phyloP scores from a whole-genome alignment of 2,329 filamentous ascomycete genomes.

The Teratosphaeriaceae sp. region DNA sequence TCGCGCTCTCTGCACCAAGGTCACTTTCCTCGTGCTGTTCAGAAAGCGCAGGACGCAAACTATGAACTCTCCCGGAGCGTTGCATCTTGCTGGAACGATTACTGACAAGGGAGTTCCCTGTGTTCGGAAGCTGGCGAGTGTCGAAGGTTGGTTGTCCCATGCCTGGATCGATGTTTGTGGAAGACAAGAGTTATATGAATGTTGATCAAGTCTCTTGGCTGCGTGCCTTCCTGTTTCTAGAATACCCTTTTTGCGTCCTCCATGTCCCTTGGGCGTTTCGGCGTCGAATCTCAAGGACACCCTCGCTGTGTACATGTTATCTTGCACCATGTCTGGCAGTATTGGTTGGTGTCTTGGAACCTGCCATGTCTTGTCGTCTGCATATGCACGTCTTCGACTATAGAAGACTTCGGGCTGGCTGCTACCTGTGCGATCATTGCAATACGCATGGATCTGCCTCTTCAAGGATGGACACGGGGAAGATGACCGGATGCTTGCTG shows the following conservation, averaged over 20 bases:
- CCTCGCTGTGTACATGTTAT: constrained; percentile 2
- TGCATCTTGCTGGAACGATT: constrained; percentile 2
- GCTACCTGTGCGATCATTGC: constrained; percentile 3
- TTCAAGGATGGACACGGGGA: constrained; percentile 2
- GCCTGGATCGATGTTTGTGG: constrained; percentile 2
- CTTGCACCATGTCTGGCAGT: constrained; percentile 3
- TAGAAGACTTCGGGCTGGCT: constrained; percentile 2
- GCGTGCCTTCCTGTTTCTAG: constrained; percentile 3
- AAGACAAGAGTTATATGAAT: constrained; percentile 2
- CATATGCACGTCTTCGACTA: constrained; percentile 3
- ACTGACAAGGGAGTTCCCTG: background rate
- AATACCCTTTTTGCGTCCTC: constrained; percentile 2
- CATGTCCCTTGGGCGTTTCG: constrained; percentile 2
- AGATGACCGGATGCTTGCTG: constrained; percentile 2
- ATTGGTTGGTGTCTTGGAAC: constrained; percentile 3
- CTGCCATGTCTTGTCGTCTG: constrained; percentile 3
- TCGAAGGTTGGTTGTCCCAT: constrained; percentile 1
- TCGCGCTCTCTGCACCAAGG: constrained; percentile 1
- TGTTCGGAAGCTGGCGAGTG: constrained; percentile 3
- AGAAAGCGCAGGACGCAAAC: constrained; percentile 1
- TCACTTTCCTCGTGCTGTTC: constrained; percentile 3
- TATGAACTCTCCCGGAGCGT: constrained; percentile 2
- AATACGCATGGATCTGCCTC: constrained; percentile 1
- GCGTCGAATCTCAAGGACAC: constrained; percentile 1
- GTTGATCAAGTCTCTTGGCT: constrained; percentile 3